These are phyloP conservation scores for Stachybotrys chlorohalonatus DNA, from an alignment of 2,329 filamentous ascomycete genomes.

Conservation along the genomic window DNA sequence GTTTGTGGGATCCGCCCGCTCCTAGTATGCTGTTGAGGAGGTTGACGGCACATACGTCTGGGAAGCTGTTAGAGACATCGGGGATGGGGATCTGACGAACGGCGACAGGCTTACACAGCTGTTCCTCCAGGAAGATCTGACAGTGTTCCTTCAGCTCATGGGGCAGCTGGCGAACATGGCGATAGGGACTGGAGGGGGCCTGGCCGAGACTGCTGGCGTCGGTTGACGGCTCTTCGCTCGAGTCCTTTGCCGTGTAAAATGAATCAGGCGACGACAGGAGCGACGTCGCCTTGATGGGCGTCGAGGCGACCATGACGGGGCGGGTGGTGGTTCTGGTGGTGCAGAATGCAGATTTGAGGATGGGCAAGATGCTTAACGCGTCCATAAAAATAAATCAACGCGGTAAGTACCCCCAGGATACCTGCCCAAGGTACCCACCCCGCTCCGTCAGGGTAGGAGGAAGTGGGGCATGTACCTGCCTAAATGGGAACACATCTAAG, in stretches of 20 bases:
- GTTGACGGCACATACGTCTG: slow-evolving; percentile 40
- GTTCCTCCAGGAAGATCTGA: slow-evolving; percentile 67
- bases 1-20: slow-evolving; percentile 32
- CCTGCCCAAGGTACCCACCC: too few relatives aligned
- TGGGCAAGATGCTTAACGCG: too few relatives aligned
- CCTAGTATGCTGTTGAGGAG: slow-evolving; percentile 57
- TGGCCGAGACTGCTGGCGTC: slow-evolving; percentile 25
- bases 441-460: too few relatives aligned
- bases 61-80: neutral
- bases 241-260: slow-evolving; percentile 24
- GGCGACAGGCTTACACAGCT: slow-evolving; percentile 44
- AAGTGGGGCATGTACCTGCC: too few relatives aligned
- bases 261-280: slow-evolving; percentile 21
- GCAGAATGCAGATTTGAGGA: neutral
- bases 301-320: slow-evolving; percentile 10
- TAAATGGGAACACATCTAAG: too few relatives aligned
- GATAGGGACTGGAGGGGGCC: slow-evolving; percentile 31
- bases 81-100: neutral
- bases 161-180: slow-evolving; percentile 45
- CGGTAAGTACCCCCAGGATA: too few relatives aligned
- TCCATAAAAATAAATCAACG: too few relatives aligned
- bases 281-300: slow-evolving; percentile 7
- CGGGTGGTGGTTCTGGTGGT: neutral
- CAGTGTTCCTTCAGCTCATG: slow-evolving; percentile 57
- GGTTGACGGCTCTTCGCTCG: slow-evolving; percentile 19